phyloP scores from a whole-genome alignment of 1,284 basidiomycete species.

The Xerocomus minutiporus region DNA sequence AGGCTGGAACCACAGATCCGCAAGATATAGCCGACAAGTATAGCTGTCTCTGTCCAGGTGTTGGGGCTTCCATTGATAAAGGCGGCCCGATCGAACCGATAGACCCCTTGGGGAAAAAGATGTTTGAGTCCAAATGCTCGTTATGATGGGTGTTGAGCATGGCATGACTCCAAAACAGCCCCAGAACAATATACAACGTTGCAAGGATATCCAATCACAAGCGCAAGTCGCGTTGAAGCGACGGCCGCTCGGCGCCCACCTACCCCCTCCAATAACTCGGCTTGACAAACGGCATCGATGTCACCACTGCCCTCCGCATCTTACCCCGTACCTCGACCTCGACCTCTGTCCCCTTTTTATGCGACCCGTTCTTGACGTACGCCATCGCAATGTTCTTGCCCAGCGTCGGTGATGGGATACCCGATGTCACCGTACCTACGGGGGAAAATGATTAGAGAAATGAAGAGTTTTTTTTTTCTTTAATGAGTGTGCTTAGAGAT shows the following conservation, averaged over 20 bases:
- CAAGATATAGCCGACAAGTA: no score
- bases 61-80: no score
- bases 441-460: not conserved
- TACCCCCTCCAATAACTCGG: constrained; percentile 67
- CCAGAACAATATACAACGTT: not conserved
- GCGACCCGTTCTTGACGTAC: constrained; percentile 74
- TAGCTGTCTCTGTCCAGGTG: no score
- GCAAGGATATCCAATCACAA: not conserved
- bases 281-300: constrained; percentile 78
- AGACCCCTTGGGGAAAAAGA: no score
- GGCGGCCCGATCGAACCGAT: no score
- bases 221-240: not conserved
- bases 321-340: constrained; percentile 78
- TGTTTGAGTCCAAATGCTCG: no score
- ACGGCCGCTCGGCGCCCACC: not conserved
- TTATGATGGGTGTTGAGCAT: not conserved
- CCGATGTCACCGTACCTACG: constrained; percentile 79
- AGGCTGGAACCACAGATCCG: no score
- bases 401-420: constrained; percentile 91
- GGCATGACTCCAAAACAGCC: not conserved
- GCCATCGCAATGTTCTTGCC: constrained; percentile 96
- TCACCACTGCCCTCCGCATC: constrained; percentile 61
- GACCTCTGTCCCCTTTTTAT: constrained; percentile 88
- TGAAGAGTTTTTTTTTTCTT: not conserved
- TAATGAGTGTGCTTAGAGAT: not conserved